Percentiles rank a stretch among this genome's conserved stretches.
Evolutionary conservation across 2,329 filamentous ascomycete species (phyloP).

Genomic region (Paracorniculantispora psalliotae): DNA sequence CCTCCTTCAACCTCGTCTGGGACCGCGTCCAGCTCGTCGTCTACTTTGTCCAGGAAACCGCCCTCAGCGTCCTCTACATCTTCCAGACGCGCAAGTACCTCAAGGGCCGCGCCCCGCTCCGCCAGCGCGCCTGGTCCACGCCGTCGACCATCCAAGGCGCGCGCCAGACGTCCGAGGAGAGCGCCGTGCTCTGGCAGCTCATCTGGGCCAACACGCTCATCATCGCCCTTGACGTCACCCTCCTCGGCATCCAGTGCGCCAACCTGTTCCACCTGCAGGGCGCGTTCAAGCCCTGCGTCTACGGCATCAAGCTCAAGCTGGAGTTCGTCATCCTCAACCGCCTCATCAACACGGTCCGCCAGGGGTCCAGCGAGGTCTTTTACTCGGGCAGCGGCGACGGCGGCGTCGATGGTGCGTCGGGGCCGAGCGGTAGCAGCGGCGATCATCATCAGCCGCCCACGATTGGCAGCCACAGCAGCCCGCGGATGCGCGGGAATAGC

Average conservation of each 20-base stretch:
- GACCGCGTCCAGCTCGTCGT: slow-evolving; percentile 50
- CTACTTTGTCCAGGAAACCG: slow-evolving; percentile 48
- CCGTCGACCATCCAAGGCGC: slow-evolving; percentile 36
- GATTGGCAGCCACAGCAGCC: background rate
- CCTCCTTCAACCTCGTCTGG: slow-evolving; percentile 32
- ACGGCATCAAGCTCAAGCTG: slow-evolving; percentile 36
- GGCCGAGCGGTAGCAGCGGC: too few species aligned
- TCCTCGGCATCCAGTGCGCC: slow-evolving; percentile 33
- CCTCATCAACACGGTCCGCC: slow-evolving; percentile 26
- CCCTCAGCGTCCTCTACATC: slow-evolving; percentile 48
- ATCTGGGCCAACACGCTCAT: slow-evolving; percentile 42
- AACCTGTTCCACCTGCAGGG: slow-evolving; percentile 33
- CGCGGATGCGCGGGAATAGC: background rate
- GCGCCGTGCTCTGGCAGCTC: slow-evolving; percentile 30
- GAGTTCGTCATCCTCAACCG: slow-evolving; percentile 37
- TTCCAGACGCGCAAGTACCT: slow-evolving; percentile 18
- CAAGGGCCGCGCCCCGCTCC: slow-evolving; percentile 12
- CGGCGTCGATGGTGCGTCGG: too few species aligned
- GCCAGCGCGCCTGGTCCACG: slow-evolving; percentile 33
- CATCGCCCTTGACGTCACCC: slow-evolving; percentile 40
- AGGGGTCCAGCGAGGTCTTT: slow-evolving; percentile 5
- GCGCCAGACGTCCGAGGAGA: slow-evolving; percentile 18
- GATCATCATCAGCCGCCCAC: background rate
- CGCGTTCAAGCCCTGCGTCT: slow-evolving; percentile 33
- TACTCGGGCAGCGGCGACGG: background rate